Base-by-base conservation (phyloP, 768 basidiomycete species). In the Phaeolepiota aurea region DNA sequence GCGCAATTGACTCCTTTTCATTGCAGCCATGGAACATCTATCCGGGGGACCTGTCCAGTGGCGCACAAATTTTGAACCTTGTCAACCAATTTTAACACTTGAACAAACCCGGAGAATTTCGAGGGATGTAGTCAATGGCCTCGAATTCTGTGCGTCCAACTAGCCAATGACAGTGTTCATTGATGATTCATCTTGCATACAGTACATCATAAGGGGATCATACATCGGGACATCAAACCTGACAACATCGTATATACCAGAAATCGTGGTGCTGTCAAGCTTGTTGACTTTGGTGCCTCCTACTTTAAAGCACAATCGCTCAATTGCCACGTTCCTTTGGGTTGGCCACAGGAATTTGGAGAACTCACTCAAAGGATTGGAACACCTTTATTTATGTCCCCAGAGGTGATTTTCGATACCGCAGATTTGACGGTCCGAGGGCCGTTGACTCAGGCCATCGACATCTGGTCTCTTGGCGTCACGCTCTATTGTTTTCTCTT, bases 151-250 rank as follows among this genome's bases (percentile, higher is more conserved):
- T 71, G 34, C 15, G 66, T 54, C 4, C 21, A 44, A 22, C 23
- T 21, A 11, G 10, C 14, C 18, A 20, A 41, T 23, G 14, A 28
- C 18, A 32, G 14, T 32, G 25, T 12, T 19, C 33, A 11, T 25
- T 38, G 28, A 40, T 32, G 20, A 42, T 42, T 13, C 43, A 41
- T 18, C 19, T 32, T 13, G 20, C 38, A 4, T 28, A 16, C 38
- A 70, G 66, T 70, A 12, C 65, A 70, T 40, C 50, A 57, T 35
- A 55, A 59, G 42, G 65, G 65, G 45, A 89, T 93, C 58, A 82
- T 87, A 39, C 89, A 92, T 60, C 82, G 90, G 20, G 90, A 93
- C 54, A 76, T 93, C 54, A 92, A 93, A 57, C 90, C 90, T 5
- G 83, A 87, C 62, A 92, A 92, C 56, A 72, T 93, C 20, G 63